These are phyloP conservation scores for Cladophialophora exuberans DNA, from an alignment of 2,329 filamentous ascomycete genomes.

Conservation along the genomic window DNA sequence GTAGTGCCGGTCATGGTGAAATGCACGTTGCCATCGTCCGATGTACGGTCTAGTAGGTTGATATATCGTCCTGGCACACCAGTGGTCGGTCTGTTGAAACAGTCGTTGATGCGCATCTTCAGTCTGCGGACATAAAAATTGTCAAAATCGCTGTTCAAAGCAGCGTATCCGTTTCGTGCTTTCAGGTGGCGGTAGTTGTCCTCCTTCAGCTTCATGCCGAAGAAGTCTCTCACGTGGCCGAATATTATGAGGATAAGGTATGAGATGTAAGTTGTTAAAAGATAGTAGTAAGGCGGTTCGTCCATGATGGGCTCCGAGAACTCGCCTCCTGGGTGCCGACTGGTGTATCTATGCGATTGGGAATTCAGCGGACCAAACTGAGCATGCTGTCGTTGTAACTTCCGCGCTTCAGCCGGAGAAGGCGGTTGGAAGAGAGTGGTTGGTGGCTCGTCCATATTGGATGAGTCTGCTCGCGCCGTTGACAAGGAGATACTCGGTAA, in stretches of 20 bases:
- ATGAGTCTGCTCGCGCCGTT: conserved; percentile 76
- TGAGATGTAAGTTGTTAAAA: conserved; percentile 97
- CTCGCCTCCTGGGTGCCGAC: conserved; percentile 78
- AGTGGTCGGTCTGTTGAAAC: conserved; percentile 88
- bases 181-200: conserved; percentile 84
- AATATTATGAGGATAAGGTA: conserved; percentile 95
- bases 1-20: conserved; percentile 88
- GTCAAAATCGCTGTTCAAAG: conserved; percentile 96
- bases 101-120: conserved; percentile 95
- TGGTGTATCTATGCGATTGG: conserved; percentile 82
- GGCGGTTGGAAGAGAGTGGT: conserved; percentile 87
- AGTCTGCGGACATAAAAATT: conserved; percentile 94
- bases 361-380: conserved; percentile 88
- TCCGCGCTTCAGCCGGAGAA: conserved; percentile 77
- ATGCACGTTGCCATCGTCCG: conserved; percentile 86
- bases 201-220: conserved; percentile 91
- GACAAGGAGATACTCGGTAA: conserved; percentile 91
- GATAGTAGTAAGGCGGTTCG: conserved; percentile 94
- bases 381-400: conserved; percentile 76
- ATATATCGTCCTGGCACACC: conserved; percentile 94
- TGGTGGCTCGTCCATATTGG: conserved; percentile 71
- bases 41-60: conserved; percentile 86
- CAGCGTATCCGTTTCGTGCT: conserved; percentile 84
- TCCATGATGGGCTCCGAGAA: conserved; percentile 87
- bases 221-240: conserved; percentile 94